Evolutionary conservation across 1,284 basidiomycete genomes (phyloP), one percentile per base, ranked within the genome.

Genomic region (Moniliella sp.): DNA sequence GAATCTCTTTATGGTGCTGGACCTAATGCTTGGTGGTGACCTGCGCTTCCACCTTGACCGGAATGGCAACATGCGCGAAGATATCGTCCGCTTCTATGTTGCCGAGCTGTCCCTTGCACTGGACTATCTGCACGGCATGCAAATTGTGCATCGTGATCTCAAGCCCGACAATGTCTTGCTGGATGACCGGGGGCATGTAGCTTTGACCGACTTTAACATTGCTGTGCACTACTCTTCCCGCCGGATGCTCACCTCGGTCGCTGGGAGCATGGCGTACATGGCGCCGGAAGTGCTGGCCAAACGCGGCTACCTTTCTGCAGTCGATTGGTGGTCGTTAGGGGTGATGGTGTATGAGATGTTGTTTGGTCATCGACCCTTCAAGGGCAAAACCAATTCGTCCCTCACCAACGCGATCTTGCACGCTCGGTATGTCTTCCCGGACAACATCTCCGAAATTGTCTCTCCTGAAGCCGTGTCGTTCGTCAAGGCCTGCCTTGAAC

Each of bases 161-260:
- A 94, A 97, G 61, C 88, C 88, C 1, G 88, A 97, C 61, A 94
- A 97, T 58, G 78, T 97, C 43, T 69, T 97, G 8, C 68, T 97
- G 25, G 88, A 94, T 62, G 73, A 78, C 27, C 67, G 70, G 47
- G 88, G 88, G 0, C 86, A 97, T 57, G 88, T 82, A 0, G 86
- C 94, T 57, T 68, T 97, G 42, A 94, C 88, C 10, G 88, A 94
- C 64, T 91, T 97, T 66, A 97, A 97, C 60, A 84, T 94, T 46
- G 88, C 86, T 10, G 84, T 94, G 5, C 88, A 94, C 62, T 93
- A 82, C 59, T 84, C 83, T 4, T 76, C 82, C 35, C 68, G 76
- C 28, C 69, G 80, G 18, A 61, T 78, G 37, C 74, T 93, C 57
- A 84, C 79, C 1, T 83, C 80, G 35, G 78, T 97, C 3, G 88